Evolutionary conservation across 2,329 filamentous ascomycete genomes (phyloP).

Genomic region (Phaeosphaeriaceae sp.): DNA sequence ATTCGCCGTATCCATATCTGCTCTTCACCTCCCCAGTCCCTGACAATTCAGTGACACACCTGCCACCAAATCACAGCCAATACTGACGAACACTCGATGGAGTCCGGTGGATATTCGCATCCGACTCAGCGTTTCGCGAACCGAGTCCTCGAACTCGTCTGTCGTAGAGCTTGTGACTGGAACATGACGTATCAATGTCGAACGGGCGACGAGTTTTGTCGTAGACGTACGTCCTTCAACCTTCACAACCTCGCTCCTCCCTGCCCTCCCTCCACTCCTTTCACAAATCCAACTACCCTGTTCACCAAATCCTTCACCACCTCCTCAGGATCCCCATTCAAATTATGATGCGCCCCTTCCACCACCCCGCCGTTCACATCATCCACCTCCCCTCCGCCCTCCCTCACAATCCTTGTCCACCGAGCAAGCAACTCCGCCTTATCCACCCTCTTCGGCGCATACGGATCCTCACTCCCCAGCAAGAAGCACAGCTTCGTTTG

Average conservation of each 20-base stretch:
- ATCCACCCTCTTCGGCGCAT: conserved; percentile 65
- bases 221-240: neutral
- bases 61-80: no score
- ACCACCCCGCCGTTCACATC: conserved; percentile 58
- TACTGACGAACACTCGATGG: no score
- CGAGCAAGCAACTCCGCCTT: conserved; percentile 63
- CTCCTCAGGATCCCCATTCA: conserved; percentile 55
- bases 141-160: no score
- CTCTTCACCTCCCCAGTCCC: no score
- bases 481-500: conserved; percentile 67
- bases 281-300: conserved; percentile 60
- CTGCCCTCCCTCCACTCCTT: conserved; percentile 15
- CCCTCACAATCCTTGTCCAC: conserved; percentile 60
- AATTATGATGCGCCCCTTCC: conserved; percentile 59
- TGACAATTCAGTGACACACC: no score
- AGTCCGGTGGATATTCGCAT: no score
- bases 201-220: neutral
- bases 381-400: conserved; percentile 57
- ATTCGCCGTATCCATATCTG: no score
- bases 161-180: no score
- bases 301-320: conserved; percentile 58
- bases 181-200: no score
- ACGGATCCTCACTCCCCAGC: conserved; percentile 71
- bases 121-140: no score
- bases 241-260: conserved; percentile 11